Evolutionary conservation across 2,329 filamentous ascomycete genomes (phyloP).

Genomic region (Lachnellula arida): DNA sequence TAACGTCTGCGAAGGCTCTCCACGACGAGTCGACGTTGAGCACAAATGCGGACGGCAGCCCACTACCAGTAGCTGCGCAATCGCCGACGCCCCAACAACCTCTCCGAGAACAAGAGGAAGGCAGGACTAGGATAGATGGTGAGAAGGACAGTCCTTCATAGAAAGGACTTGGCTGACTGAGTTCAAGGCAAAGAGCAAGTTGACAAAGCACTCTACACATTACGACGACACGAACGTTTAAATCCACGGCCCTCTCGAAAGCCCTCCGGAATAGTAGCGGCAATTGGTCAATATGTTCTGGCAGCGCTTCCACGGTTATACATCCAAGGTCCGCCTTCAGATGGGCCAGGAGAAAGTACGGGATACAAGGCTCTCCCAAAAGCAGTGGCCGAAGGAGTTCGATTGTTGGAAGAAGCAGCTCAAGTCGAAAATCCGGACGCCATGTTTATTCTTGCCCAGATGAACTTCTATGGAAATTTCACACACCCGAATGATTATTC

Average conservation of each 20-base stretch:
- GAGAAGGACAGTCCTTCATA: not conserved
- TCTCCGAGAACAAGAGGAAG: slow-evolving; percentile 20
- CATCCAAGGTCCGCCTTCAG: slow-evolving; percentile 52
- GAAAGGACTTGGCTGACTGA: slow-evolving; percentile 14
- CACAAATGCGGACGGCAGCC: slow-evolving; percentile 19
- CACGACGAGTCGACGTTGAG: slow-evolving; percentile 19
- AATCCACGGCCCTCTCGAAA: slow-evolving; percentile 36
- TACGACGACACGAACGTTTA: slow-evolving; percentile 29
- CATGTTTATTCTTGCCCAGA: slow-evolving; percentile 81
- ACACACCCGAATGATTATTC: slow-evolving; percentile 78
- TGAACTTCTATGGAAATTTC: slow-evolving; percentile 97
- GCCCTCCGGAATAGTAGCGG: slow-evolving; percentile 53
- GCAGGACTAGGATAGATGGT: slow-evolving; percentile 24
- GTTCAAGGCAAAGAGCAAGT: slow-evolving; percentile 31
- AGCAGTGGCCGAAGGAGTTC: slow-evolving; percentile 52
- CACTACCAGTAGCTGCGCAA: slow-evolving; percentile 24
- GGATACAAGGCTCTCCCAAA: slow-evolving; percentile 40
- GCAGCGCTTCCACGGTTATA: slow-evolving; percentile 60
- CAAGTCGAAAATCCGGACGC: slow-evolving; percentile 65
- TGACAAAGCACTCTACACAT: slow-evolving; percentile 33
- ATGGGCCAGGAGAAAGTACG: slow-evolving; percentile 11
- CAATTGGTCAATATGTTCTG: slow-evolving; percentile 55
- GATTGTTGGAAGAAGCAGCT: slow-evolving; percentile 54
- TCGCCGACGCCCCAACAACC: slow-evolving; percentile 25
- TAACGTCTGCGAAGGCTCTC: slow-evolving; percentile 17